A percentile compares a stretch with the other conserved stretches of the same genome.
These are phyloP conservation scores for Lichtheimia ornata DNA, from an alignment of 371 early-diverging fungal genomes.

Conservation along the genomic window DNA sequence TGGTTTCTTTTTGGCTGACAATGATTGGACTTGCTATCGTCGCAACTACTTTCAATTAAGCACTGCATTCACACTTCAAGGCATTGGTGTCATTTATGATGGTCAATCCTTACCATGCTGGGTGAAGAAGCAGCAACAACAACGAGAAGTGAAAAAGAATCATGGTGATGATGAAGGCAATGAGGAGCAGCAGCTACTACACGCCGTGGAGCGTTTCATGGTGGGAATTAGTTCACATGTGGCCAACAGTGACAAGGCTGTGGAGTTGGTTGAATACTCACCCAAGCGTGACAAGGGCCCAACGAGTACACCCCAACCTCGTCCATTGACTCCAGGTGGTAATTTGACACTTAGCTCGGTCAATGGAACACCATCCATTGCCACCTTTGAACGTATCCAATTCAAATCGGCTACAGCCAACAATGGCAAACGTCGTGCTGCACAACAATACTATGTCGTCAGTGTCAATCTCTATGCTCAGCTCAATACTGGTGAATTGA, in stretches of 20 bases:
- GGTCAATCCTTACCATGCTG: constrained; percentile 22
- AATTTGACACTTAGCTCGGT: constrained; percentile 26
- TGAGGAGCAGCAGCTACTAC: constrained; percentile 34
- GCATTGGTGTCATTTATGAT: constrained; percentile 20
- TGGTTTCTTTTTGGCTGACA: constrained; percentile 79
- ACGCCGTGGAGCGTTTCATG: constrained; percentile 53
- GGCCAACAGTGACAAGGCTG: constrained; percentile 60
- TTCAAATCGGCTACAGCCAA: constrained; percentile 94
- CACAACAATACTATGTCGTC: constrained; percentile 87
- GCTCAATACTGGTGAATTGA: constrained; percentile 44
- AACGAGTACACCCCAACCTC: constrained; percentile 69
- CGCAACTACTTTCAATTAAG: constrained; percentile 94
- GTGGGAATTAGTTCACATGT: constrained; percentile 68
- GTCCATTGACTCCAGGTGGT: constrained; percentile 62
- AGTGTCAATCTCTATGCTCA: constrained; percentile 67
- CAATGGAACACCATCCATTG: constrained; percentile 48
- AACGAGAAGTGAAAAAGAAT: not conserved
- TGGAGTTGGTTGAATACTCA: constrained; percentile 86
- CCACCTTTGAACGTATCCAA: constrained; percentile 90
- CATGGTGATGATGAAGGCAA: too few relatives aligned
- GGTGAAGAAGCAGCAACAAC: too few relatives aligned
- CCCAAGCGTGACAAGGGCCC: constrained; percentile 93
- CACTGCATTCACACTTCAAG: constrained; percentile 65
- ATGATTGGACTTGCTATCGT: constrained; percentile 93
- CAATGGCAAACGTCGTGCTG: constrained; percentile 83